Evolutionary conservation across 1,284 basidiomycete species (phyloP).

Genomic region (Fomitopsis palustris): DNA sequence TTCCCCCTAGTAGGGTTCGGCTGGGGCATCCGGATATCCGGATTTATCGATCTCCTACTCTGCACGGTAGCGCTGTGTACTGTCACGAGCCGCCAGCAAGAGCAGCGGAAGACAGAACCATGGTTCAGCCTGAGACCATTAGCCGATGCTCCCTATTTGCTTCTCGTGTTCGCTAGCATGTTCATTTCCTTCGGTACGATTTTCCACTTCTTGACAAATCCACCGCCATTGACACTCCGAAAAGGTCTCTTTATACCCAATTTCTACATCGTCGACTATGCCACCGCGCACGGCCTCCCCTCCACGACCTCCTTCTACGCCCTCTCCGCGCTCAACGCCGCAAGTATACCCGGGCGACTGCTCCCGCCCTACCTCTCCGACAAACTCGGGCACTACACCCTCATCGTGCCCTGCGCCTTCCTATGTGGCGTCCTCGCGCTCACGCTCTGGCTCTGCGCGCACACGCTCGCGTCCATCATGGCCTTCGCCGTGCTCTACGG

Average conservation of each 20-base stretch:
- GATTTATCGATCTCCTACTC: constrained; percentile 30
- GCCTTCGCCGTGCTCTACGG: constrained; percentile 57
- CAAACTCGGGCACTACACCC: constrained; percentile 49
- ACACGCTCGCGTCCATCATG: constrained; percentile 33
- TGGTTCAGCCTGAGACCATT: constrained; percentile 28
- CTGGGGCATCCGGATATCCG: constrained; percentile 48
- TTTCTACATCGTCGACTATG: constrained; percentile 27
- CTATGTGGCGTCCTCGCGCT: constrained; percentile 56
- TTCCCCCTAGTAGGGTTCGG: constrained; percentile 55
- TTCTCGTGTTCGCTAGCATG: constrained; percentile 26
- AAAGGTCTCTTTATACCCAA: constrained; percentile 58
- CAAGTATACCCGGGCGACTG: constrained; percentile 56
- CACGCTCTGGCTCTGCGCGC: constrained; percentile 51
- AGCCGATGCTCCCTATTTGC: constrained; percentile 28
- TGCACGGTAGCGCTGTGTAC: constrained; percentile 24
- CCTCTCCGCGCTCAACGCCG: constrained; percentile 62
- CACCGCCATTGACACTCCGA: background rate
- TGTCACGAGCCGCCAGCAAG: constrained; percentile 24
- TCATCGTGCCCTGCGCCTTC: constrained; percentile 57
- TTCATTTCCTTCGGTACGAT: constrained; percentile 29
- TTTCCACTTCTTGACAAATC: background rate
- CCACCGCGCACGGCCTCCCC: constrained; percentile 14
- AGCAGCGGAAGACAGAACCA: constrained; percentile 9
- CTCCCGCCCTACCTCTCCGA: constrained; percentile 61
- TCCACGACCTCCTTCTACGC: constrained; percentile 38